Base-by-base conservation (phyloP, 257 asterid species). In the Solanum chilense region DNA sequence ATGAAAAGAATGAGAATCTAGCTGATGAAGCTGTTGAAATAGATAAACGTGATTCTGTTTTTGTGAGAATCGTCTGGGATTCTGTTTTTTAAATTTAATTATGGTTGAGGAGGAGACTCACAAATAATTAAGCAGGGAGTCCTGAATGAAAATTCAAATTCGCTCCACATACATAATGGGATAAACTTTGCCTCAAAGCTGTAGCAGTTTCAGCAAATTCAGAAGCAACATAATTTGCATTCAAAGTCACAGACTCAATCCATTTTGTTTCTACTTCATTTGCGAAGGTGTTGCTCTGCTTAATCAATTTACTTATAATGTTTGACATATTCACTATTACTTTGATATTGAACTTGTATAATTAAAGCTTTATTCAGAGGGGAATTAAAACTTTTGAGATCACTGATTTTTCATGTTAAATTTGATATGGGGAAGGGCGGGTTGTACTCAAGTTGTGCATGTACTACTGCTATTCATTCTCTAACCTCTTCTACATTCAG, bases 201-300 rank as follows among this genome's bases (percentile, higher is more conserved):
- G 89, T 94, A 91, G 89, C 97, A 93, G 90, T 95, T 97, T 90
- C 94, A 92, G 83, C 92, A 90, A 69, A 95, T 94, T 88, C 99
- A 97, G 91, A 92, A 87, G 86, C 96, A 90, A 90, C 99, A 96
- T 86, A 96, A 96, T 21, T 75, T 64, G 81, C 92, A 91, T 88
- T 88, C 91, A 33, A 97, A 89, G 92, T 82, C 91, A 31, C 96
- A 88, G 82, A 86, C 94, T 45, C 92, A 88, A 78, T 88, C 93
- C 94, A 92, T 49, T 84, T 75, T 87, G 88, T 83, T 90, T 92
- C 97, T 66, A 82, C 90, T 58, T 87, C 95, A 82, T 90, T 93
- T 66, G 75, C 91, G 15, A 94, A 92, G 99, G 99, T 96, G 88
- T 83, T 92, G 78, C 41, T 86, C 27, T 29, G 75, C 78, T 41